Base-by-base conservation (phyloP, 495 filamentous ascomycete species). In the Neurospora sp. region DNA sequence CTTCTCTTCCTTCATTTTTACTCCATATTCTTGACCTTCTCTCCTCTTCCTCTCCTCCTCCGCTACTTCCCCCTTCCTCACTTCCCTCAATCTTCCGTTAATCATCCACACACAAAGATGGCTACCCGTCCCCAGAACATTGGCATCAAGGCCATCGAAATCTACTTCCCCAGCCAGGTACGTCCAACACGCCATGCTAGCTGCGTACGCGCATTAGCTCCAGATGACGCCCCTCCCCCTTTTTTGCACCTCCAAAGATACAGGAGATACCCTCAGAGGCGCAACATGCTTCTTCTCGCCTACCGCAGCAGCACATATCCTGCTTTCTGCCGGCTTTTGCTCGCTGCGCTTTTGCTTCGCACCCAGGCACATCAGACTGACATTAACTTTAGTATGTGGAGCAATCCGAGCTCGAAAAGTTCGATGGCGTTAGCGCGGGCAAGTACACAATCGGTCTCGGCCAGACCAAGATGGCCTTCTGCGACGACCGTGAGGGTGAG, bases 391-490 rank as follows among this genome's bases (percentile, higher is more conserved):
- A 98, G 96, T 99, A 96, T 83, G 95, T 99, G 77, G 94, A 98
- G 83, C 96, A 99, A 87, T 79, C 88, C 71, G 94, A 98, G 79
- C 89, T 99, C 72, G 96, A 99, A 84, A 96, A 97, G 87, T 95
- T 97, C 87, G 96, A 99, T 90, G 96, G 94, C 82, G 96, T 97
- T 76, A 90, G 89, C 78, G 81, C 89, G 69, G 96, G 96, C 75
- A 99, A 99, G 83, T 99, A 99, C 88, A 99, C 96, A 76, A 99
- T 99, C 84, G 96, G 96, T 86, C 92, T 99, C 70, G 96, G 96
- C 77, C 96, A 98, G 90, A 98, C 95, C 76, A 97, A 96, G 85
- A 99, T 99, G 96, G 94, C 92, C 88, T 99, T 99, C 87, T 98
- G 96, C 82, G 96, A 99, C 87, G 96, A 99, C 83, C 89, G 94